Evolutionary conservation across 768 basidiomycete genomes (phyloP).

Genomic region (Russula lepida): DNA sequence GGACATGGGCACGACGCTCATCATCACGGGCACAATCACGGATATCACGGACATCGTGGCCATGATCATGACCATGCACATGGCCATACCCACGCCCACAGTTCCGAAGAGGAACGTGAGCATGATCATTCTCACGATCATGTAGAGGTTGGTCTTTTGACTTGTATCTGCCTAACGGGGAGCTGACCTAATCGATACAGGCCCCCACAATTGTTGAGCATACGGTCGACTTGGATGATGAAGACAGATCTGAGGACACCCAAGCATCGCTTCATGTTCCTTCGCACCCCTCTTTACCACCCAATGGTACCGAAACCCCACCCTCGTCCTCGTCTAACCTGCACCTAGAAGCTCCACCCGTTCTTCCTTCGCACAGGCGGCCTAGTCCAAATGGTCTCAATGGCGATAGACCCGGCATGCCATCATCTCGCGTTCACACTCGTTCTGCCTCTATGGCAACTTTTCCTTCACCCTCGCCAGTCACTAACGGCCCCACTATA

Average conservation of each 20-base stretch:
- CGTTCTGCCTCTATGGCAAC: constrained; percentile 21
- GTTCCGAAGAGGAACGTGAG: constrained; percentile 21
- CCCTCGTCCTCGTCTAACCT: neutral
- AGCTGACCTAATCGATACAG: constrained; percentile 9
- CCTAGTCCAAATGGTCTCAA: constrained; percentile 25
- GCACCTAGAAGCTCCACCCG: neutral
- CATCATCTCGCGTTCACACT: constrained; percentile 21
- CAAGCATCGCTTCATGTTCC: constrained; percentile 22
- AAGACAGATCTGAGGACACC: constrained; percentile 22
- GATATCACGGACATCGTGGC: constrained; percentile 20
- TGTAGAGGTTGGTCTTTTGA: neutral
- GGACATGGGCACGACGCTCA: constrained; percentile 29
- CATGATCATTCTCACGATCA: constrained; percentile 12
- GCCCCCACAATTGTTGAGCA: constrained; percentile 12
- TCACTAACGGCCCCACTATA: constrained; percentile 24
- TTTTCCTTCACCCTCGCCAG: constrained; percentile 18
- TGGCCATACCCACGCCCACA: neutral
- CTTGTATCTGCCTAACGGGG: neutral
- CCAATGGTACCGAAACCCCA: neutral
- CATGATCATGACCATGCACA: constrained; percentile 24
- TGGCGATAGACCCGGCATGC: neutral
- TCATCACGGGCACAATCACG: constrained; percentile 11
- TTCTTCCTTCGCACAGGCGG: constrained; percentile 23
- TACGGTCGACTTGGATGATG: neutral
- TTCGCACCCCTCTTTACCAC: constrained; percentile 22